phyloP scores from a whole-genome alignment of 2,329 filamentous ascomycete genomes.

The Hypoxylon sp. region DNA sequence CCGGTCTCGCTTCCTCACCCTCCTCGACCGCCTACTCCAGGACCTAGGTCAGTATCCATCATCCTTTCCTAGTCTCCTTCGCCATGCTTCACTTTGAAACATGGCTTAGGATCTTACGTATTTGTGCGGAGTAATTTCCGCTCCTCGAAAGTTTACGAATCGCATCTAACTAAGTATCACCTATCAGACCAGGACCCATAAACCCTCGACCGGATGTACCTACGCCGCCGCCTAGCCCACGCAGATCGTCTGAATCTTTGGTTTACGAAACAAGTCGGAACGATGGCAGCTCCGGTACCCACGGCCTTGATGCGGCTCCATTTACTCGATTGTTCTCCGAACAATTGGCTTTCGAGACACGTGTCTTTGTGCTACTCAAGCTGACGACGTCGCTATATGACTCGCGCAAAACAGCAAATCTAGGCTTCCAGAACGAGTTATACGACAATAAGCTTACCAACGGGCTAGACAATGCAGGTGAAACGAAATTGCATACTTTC shows the following conservation, averaged over 20 bases:
- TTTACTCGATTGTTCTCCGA: slow-evolving; percentile 17
- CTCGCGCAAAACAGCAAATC: slow-evolving; percentile 3
- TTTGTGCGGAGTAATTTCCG: slow-evolving; percentile 7
- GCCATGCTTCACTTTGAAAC: slow-evolving; percentile 25
- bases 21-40: slow-evolving; percentile 49
- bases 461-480: slow-evolving; percentile 21
- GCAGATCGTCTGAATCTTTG: slow-evolving; percentile 22
- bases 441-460: slow-evolving; percentile 44
- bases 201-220: slow-evolving; percentile 49
- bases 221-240: slow-evolving; percentile 51
- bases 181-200: slow-evolving; percentile 47
- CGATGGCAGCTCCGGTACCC: background rate
- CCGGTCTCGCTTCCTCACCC: slow-evolving; percentile 44
- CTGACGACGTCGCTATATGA: slow-evolving; percentile 22
- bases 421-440: slow-evolving; percentile 7
- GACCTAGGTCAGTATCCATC: slow-evolving; percentile 41
- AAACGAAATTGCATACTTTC: slow-evolving; percentile 30
- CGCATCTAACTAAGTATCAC: slow-evolving; percentile 26
- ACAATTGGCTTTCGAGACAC: slow-evolving; percentile 5
- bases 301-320: slow-evolving; percentile 2
- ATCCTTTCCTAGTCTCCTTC: slow-evolving; percentile 2
- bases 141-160: slow-evolving; percentile 4
- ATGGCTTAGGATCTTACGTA: slow-evolving; percentile 25
- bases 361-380: slow-evolving; percentile 11
- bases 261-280: background rate